Conservation (phyloP, 257 asterid species). For the Haberlea rhodopensis region DNA sequence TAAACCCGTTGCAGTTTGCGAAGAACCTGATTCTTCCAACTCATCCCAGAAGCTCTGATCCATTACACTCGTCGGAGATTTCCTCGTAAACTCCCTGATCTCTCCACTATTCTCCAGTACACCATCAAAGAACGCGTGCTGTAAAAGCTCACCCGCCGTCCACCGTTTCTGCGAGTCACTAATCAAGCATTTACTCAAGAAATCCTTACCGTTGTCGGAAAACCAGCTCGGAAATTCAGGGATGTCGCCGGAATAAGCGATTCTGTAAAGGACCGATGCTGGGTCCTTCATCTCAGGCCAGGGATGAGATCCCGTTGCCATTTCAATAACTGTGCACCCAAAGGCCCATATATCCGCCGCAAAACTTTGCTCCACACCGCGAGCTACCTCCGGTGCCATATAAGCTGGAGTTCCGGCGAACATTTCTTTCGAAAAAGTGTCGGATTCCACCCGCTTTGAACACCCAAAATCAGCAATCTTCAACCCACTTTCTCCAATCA, state of each 20-base stretch:
- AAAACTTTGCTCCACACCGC: constrained; percentile 75
- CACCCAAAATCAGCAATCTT: constrained; percentile 88
- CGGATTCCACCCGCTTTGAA: constrained; percentile 34
- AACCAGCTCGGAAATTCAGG: constrained; percentile 60
- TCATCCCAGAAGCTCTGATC: constrained; percentile 75
- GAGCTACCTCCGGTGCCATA: constrained; percentile 91
- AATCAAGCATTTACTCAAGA: constrained; percentile 52
- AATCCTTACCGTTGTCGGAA: constrained; percentile 50
- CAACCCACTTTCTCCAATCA: constrained; percentile 44
- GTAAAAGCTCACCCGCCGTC: constrained; percentile 63
- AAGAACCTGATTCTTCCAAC: constrained; percentile 37
- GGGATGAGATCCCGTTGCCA: constrained; percentile 78
- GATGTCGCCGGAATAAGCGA: constrained; percentile 56
- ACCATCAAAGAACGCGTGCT: constrained; percentile 30
- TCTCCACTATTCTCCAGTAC: constrained; percentile 20
- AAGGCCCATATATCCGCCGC: constrained; percentile 82
- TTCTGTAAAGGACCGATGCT: constrained; percentile 62
- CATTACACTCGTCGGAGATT: constrained; percentile 74
- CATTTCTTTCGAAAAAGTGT: not conserved
- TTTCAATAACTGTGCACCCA: constrained; percentile 73
- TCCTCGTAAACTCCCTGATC: constrained; percentile 21
- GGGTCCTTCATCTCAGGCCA: constrained; percentile 77
- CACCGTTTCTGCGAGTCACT: constrained; percentile 53
- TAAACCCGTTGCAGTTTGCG: constrained; percentile 15
- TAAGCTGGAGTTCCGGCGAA: constrained; percentile 81